Evolutionary conservation across 495 filamentous ascomycete species (phyloP).

Genomic region (Talaromyces liani): DNA sequence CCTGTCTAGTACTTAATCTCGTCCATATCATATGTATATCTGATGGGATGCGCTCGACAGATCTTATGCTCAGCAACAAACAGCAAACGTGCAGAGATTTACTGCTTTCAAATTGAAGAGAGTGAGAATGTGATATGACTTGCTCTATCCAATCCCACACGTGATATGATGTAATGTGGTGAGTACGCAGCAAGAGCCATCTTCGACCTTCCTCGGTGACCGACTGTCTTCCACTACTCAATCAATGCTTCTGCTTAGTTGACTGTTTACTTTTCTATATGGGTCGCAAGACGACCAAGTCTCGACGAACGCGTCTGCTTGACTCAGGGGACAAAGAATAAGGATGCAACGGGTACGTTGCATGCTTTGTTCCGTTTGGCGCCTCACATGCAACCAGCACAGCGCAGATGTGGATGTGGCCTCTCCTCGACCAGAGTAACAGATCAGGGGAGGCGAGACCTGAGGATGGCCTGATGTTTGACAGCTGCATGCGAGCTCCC

Average conservation of each 20-base stretch:
- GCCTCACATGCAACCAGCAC: slow-evolving; percentile 1
- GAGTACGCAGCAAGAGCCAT: neutral
- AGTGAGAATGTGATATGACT: neutral
- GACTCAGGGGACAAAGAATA: neutral
- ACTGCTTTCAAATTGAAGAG: neutral
- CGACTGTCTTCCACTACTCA: neutral
- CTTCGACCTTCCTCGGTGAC: neutral
- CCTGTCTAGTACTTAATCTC: neutral
- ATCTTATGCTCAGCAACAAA: neutral
- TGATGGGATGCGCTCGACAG: neutral
- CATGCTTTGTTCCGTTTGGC: neutral
- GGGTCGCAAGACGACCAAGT: neutral
- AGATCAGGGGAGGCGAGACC: neutral
- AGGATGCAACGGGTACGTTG: neutral
- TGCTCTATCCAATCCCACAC: neutral
- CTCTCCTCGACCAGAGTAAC: neutral
- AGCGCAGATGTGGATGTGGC: neutral
- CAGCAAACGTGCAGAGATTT: neutral
- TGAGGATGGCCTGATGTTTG: neutral
- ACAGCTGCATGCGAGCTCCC: neutral
- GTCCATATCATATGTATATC: neutral
- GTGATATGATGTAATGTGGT: neutral
- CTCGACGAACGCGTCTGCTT: neutral
- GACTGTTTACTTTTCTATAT: neutral
- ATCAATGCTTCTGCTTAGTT: neutral